Evolutionary conservation across 768 basidiomycete species (phyloP).

Genomic region (Panus rudis): DNA sequence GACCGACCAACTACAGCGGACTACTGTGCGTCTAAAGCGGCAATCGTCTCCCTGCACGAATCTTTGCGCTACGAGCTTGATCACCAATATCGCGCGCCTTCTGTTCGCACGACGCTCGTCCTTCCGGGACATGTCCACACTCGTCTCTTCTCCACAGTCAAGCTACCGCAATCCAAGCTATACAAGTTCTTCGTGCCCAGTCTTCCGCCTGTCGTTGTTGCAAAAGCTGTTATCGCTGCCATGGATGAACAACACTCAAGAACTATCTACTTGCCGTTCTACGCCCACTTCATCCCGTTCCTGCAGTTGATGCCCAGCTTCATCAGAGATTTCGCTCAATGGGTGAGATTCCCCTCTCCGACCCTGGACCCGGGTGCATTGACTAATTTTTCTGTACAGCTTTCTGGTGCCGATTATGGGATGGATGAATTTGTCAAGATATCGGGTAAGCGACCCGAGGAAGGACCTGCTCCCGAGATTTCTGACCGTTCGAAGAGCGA

Average conservation of each 20-base stretch:
- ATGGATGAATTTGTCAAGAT: conserved; percentile 67
- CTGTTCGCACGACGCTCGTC: conserved; percentile 84
- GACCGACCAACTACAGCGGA: conserved; percentile 45
- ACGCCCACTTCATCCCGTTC: conserved; percentile 50
- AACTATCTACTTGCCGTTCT: conserved; percentile 68
- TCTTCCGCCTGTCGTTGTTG: conserved; percentile 63
- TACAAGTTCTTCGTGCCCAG: conserved; percentile 75
- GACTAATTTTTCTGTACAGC: conserved; percentile 28
- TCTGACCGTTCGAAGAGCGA: conserved; percentile 5
- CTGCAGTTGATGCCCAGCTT: conserved; percentile 62
- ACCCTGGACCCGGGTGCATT: neutral
- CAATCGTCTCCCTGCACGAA: conserved; percentile 74
- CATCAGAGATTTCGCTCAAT: conserved; percentile 65
- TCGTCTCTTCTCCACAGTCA: conserved; percentile 61
- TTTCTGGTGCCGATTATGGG: conserved; percentile 60
- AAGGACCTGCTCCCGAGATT: conserved; percentile 27
- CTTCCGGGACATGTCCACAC: conserved; percentile 77
- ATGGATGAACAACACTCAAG: conserved; percentile 76
- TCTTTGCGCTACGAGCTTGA: conserved; percentile 86
- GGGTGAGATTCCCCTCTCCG: conserved; percentile 37
- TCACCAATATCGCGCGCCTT: conserved; percentile 63
- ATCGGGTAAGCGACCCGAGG: conserved; percentile 52
- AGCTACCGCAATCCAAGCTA: conserved; percentile 40
- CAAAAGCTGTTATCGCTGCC: conserved; percentile 75
- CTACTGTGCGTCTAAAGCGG: conserved; percentile 91